These are phyloP conservation scores for Monoraphidium neglectum DNA, from an alignment of 139 green algal species.

Conservation along the genomic window DNA sequence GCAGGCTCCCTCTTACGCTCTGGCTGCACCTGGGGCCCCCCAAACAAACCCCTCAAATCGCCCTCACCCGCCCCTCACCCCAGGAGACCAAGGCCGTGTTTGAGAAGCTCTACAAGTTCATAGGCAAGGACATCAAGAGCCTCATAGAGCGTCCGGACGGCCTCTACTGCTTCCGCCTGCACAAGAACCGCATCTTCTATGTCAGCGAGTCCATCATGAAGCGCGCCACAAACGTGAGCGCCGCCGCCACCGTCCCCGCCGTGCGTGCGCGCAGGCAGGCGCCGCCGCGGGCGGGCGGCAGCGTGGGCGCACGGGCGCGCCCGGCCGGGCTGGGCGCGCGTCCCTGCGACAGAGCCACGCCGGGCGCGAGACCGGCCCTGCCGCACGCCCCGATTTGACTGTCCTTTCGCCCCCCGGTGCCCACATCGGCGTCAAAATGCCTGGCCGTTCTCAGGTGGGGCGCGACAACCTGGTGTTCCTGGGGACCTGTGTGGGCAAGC, in stretches of 20 bases:
- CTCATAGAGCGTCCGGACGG: constrained; percentile 86
- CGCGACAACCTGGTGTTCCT: constrained; percentile 91
- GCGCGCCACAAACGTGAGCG: constrained; percentile 83
- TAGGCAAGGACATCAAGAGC: constrained; percentile 96
- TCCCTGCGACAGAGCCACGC: too few relatives aligned
- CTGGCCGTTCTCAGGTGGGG: constrained; percentile 79
- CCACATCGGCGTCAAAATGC: too few relatives aligned
- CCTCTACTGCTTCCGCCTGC: constrained; percentile 88
- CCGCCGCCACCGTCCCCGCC: too few relatives aligned
- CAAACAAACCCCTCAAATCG: too few relatives aligned
- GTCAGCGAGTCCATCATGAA: constrained; percentile 92
- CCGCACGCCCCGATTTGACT: too few relatives aligned
- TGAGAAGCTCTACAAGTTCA: constrained; percentile 98
- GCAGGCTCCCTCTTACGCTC: not conserved
- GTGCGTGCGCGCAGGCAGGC: too few relatives aligned
- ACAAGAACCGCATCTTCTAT: constrained; percentile 97
- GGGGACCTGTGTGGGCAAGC: constrained; percentile 94
- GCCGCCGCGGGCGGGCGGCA: too few relatives aligned
- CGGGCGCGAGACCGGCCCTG: too few relatives aligned
- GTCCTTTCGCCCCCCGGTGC: too few relatives aligned
- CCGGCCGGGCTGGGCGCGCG: not conserved
- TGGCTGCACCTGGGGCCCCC: too few relatives aligned
- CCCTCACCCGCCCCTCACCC: not conserved
- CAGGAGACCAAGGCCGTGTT: constrained; percentile 96
- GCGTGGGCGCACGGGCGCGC: too few relatives aligned